Base-by-base conservation (phyloP, 1,139 yeast species). In the Candida sojae region DNA sequence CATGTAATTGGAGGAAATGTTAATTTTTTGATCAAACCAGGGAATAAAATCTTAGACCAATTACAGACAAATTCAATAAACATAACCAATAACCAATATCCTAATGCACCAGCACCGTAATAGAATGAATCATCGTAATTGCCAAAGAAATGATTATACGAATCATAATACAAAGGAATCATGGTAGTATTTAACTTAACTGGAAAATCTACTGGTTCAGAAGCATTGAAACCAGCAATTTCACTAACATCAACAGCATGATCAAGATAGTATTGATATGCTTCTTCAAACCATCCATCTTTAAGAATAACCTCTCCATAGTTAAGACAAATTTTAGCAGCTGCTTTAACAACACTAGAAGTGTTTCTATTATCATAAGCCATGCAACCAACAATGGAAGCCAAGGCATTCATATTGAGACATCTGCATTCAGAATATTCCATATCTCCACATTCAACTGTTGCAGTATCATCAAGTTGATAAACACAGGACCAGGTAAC, bases 341-440 rank as follows among this genome's bases (percentile, higher is more conserved):
- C 28, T 3, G 28, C 8, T 25, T 21, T 48, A 70, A 65, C 8
- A 62, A 52, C 26, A 53, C 56, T n/a, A 68, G 57, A 37, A 61
- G 59, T 0, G 53, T 44, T 3, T 35, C 39, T 31, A 11, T 31
- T 31, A 31, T 31, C 6, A 62, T 60, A 49, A 64, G 63, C 2
- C 64, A 66, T 2, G 52, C 79, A 75, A 48, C 68, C 68, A 6
- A 77, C 62, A 41, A 73, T 65, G 1, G 77, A 71, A 11, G 77
- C 70, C 54, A 73, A 57, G 1, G 77, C 76, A 43, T 64, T 59
- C 9, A 53, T 52, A 49, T 71, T 67, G 12, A 49, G 47, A 53
- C 79, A 73, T 43, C 53, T 57, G 49, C 75, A 69, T 40, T 44
- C 30, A 8, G 29, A 6, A 11, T 26, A 34, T 2, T 1, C 2